phyloP scores from a whole-genome alignment of 495 filamentous ascomycete genomes.

The Filosporella fistucella region DNA sequence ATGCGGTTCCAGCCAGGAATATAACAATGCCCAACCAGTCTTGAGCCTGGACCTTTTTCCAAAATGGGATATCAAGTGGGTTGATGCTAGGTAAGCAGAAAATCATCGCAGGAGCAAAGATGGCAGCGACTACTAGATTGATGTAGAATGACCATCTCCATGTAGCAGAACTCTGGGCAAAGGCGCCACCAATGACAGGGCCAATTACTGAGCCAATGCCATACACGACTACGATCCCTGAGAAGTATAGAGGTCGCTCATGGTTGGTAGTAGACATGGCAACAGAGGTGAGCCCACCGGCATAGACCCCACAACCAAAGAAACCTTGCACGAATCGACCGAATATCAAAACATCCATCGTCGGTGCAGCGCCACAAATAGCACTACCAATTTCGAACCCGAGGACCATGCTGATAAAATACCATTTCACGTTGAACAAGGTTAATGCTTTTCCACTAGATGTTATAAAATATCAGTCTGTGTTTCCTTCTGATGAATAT shows the following conservation, averaged over 20 bases:
- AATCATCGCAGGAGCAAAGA: background rate
- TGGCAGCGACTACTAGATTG: background rate
- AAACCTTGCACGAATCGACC: conserved; percentile 38
- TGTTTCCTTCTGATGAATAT: too few species aligned
- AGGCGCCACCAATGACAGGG: conserved; percentile 37
- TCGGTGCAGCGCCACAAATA: conserved; percentile 49
- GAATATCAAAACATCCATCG: conserved; percentile 36
- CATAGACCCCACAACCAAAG: conserved; percentile 46
- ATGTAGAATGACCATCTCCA: conserved; percentile 36
- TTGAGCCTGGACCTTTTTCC: background rate
- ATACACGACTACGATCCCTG: conserved; percentile 34
- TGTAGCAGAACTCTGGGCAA: conserved; percentile 26
- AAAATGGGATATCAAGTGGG: conserved; percentile 7
- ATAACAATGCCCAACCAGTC: conserved; percentile 29
- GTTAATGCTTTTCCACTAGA: conserved; percentile 35
- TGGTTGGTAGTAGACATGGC: conserved; percentile 28
- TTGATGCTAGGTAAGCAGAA: conserved; percentile 16
- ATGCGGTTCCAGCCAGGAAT: conserved; percentile 28
- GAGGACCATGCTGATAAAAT: conserved; percentile 39
- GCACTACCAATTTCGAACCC: conserved; percentile 47
- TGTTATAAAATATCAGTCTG: conserved; percentile 32
- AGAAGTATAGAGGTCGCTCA: conserved; percentile 41
- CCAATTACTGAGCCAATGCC: conserved; percentile 43
- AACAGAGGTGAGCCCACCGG: conserved; percentile 9
- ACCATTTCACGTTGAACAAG: conserved; percentile 46